Evolutionary conservation across 371 early-diverging fungal genomes (phyloP), one percentile per base, ranked within the genome.

Genomic region (Mortierella sp.): DNA sequence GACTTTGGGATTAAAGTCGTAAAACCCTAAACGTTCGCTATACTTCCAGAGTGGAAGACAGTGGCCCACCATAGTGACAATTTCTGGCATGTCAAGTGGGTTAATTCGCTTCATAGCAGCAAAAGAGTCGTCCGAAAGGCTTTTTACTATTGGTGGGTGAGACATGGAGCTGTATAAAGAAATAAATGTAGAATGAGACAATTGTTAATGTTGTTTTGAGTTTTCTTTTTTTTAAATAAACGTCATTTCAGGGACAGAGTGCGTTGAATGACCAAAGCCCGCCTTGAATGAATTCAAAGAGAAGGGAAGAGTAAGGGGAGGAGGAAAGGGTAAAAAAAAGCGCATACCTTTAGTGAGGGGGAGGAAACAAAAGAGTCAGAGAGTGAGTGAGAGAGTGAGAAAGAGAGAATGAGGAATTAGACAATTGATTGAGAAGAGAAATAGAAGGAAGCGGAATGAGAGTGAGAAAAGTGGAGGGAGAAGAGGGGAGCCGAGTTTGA

Each of bases 21-120:
- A 70, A n/a, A 79, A 79, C 13, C 78, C 78, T 2, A 77, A 64
- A 32, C 61, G 68, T 2, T 64, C 61, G 45, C 68, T 72, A 28
- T 77, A 61, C 34, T 77, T 72, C 78, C 78, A 77, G 58, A 72
- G 78, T 0, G 78, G 78, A 34, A 77, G 66, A 34, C 22, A 77
- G 29, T 37, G 65, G n/a, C 68, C 78, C 32, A 77, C 40, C 51
- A 56, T 60, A 17, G 72, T 64, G 57, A 77, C 61, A 66, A 77
- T 77, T 58, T 77, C 78, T 17, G 78, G 78, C 57, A 77, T 66
- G 51, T 65, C 49, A 55, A 77, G 58, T 12, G 72, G 78, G 40
- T 77, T 59, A 34, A 55, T 32, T 40, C 23, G 35, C 23, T 64
- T 64, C 60, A 64, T 67, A 37, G 49, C 34, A 4, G 42, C 23